Conservation (phyloP, 179 eudicot species). For the Carnegiea gigantea region DNA sequence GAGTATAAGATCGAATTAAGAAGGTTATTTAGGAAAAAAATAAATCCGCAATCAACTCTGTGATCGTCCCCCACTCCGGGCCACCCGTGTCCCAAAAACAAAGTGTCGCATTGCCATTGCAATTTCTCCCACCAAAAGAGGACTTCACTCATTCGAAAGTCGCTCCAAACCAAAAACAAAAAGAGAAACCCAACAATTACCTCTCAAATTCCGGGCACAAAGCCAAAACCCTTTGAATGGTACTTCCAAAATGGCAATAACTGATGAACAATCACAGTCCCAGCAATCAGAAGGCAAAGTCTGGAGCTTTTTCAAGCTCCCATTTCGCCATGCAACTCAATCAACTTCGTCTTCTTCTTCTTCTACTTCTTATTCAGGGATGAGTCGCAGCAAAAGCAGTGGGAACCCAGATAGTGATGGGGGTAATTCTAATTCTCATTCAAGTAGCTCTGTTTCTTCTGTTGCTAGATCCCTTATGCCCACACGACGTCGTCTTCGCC, state of each 20-base stretch:
- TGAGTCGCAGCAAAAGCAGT: constrained; percentile 19
- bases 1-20: too few species aligned
- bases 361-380: neutral
- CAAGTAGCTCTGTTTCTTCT: constrained; percentile 51
- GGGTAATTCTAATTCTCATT: constrained; percentile 30
- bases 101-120: neutral
- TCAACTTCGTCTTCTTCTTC: constrained; percentile 6
- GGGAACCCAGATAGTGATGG: constrained; percentile 22
- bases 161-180: neutral
- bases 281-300: constrained; percentile 39
- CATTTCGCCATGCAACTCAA: constrained; percentile 34
- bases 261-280: constrained; percentile 23
- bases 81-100: neutral
- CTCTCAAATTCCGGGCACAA: neutral
- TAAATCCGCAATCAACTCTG: constrained; percentile 14
- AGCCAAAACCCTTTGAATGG: neutral
- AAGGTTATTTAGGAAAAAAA: too few species aligned
- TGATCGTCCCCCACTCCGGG: constrained; percentile 16
- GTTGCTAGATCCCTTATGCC: constrained; percentile 79
- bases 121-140: neutral
- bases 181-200: neutral
- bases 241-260: constrained; percentile 38
- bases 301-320: constrained; percentile 52
- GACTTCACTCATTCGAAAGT: neutral
- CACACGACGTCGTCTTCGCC: constrained; percentile 72